phyloP scores from a whole-genome alignment of 345 rosid genomes.

The Brassica rapa region DNA sequence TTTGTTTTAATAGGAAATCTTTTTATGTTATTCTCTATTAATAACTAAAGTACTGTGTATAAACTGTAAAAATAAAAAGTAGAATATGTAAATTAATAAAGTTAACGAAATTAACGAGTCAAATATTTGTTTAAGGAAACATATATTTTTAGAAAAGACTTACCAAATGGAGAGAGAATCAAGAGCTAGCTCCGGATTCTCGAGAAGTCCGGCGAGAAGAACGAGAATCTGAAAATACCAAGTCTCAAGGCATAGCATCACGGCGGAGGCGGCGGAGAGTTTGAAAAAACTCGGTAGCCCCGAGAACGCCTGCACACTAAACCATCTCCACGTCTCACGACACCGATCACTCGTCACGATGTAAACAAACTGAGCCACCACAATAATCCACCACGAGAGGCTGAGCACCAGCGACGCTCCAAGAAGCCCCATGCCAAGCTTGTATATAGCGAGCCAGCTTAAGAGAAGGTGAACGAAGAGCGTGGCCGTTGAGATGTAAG shows the following conservation, averaged over 20 bases:
- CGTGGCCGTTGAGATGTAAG: constrained; percentile 48
- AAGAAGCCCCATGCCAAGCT: constrained; percentile 46
- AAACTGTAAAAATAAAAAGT: neutral
- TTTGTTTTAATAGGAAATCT: neutral
- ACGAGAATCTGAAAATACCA: constrained; percentile 60
- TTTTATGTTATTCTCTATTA: neutral
- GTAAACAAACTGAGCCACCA: constrained; percentile 51
- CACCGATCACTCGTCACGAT: constrained; percentile 46
- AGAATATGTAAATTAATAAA: neutral
- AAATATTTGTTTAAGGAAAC: neutral
- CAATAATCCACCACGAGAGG: constrained; percentile 59
- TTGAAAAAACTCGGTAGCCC: constrained; percentile 48
- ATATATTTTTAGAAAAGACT: neutral
- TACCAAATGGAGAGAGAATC: constrained; percentile 38
- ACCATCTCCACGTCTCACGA: constrained; percentile 49
- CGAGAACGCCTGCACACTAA: constrained; percentile 45
- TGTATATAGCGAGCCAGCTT: constrained; percentile 48
- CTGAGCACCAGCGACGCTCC: constrained; percentile 56
- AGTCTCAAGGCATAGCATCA: constrained; percentile 58
- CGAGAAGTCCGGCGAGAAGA: constrained; percentile 53
- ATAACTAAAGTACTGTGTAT: neutral
- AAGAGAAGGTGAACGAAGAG: constrained; percentile 43
- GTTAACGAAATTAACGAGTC: neutral
- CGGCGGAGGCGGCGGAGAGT: constrained; percentile 59
- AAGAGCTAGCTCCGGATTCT: constrained; percentile 52